These are phyloP conservation scores for Metroxylon sagu DNA, from an alignment of 176 grass and related monocot genomes.

Conservation along the genomic window DNA sequence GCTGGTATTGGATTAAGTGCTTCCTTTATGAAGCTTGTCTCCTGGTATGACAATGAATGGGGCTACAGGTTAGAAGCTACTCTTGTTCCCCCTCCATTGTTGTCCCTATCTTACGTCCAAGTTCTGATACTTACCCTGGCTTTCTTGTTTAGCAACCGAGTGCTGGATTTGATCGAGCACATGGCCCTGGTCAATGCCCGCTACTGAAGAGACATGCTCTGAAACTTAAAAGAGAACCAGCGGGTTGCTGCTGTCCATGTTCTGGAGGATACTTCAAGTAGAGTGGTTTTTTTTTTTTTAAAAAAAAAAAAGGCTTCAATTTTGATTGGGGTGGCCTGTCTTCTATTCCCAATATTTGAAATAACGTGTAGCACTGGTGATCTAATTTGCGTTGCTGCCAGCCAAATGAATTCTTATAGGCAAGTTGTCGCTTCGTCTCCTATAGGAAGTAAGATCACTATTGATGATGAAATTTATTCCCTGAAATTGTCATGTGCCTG, in stretches of 20 bases:
- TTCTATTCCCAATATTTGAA: background rate
- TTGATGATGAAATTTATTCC: too few relatives aligned
- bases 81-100: too few relatives aligned
- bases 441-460: too few relatives aligned
- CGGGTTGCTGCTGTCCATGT: too few relatives aligned
- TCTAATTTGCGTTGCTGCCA: too few relatives aligned
- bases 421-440: too few relatives aligned
- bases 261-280: background rate
- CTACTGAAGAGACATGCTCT: background rate
- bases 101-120: background rate
- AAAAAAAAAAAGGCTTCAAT: conserved; percentile 16
- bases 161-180: conserved; percentile 72
- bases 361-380: too few relatives aligned
- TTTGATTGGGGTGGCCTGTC: background rate
- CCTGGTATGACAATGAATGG: conserved; percentile 95
- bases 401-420: too few relatives aligned
- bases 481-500: too few relatives aligned
- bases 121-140: background rate
- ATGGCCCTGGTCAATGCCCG: conserved; percentile 55
- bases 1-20: conserved; percentile 67
- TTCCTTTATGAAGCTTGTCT: conserved; percentile 86
- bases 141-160: conserved; percentile 47
- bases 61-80: conserved; percentile 50
- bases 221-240: too few relatives aligned
- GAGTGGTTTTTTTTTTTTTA: background rate